These are phyloP conservation scores for Ophiocordyceps camponoti-floridani DNA, from an alignment of 2,329 filamentous ascomycete species.

Conservation along the genomic window DNA sequence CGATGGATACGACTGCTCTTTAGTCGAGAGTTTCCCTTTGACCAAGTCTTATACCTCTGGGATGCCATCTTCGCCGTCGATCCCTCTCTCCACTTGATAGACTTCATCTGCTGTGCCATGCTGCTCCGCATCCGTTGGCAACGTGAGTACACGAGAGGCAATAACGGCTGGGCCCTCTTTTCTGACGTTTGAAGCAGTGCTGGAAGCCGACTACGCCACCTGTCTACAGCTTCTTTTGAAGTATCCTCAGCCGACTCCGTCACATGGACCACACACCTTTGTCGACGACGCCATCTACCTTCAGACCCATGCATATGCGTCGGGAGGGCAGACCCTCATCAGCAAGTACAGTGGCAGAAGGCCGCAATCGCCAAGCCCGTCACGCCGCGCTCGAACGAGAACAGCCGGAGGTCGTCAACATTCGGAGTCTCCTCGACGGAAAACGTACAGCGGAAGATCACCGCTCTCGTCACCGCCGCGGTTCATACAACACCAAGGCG, in stretches of 20 bases:
- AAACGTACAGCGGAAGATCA: conserved; percentile 22
- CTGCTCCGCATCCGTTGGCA: conserved; percentile 82
- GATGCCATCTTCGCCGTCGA: conserved; percentile 83
- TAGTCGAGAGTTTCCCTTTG: conserved; percentile 81
- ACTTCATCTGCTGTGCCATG: conserved; percentile 90
- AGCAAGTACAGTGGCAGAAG: conserved; percentile 48
- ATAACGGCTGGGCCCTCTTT: neutral
- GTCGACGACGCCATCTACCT: conserved; percentile 74
- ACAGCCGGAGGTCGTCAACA: conserved; percentile 18
- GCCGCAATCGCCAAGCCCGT: conserved; percentile 13
- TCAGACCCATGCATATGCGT: conserved; percentile 40
- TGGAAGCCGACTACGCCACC: conserved; percentile 74
- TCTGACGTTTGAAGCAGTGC: conserved; percentile 31
- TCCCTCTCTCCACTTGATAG: conserved; percentile 59
- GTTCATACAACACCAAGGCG: conserved; percentile 37
- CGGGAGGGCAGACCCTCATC: conserved; percentile 48
- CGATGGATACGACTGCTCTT: conserved; percentile 91
- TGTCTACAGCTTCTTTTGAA: conserved; percentile 69
- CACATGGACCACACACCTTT: conserved; percentile 57
- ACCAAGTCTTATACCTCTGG: conserved; percentile 73
- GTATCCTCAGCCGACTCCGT: conserved; percentile 50
- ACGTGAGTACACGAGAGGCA: conserved; percentile 32
- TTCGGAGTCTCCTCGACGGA: conserved; percentile 19
- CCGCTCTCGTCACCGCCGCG: conserved; percentile 28
- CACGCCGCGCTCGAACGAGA: conserved; percentile 5